These are phyloP conservation scores for Dryadomyces quercivorus DNA, from an alignment of 2,329 filamentous ascomycete genomes.

Conservation along the genomic window DNA sequence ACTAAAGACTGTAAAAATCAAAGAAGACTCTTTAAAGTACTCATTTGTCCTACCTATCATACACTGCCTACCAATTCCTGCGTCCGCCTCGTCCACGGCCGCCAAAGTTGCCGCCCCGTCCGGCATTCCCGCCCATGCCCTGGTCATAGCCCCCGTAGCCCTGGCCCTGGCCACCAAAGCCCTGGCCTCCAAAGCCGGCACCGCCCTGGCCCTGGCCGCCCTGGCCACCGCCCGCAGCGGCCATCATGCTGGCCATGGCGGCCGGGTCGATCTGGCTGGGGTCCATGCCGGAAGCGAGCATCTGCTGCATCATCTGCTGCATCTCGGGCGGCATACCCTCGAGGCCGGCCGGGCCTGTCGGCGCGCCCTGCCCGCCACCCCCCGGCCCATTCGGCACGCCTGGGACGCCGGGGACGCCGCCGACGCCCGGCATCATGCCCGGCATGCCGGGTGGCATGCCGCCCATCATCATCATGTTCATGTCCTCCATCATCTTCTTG, in stretches of 20 bases:
- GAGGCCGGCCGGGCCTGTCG: slow-evolving; percentile 19
- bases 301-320: slow-evolving; percentile 59
- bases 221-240: slow-evolving; percentile 28
- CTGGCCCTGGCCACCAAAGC: slow-evolving; percentile 22
- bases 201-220: slow-evolving; percentile 39
- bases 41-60: too few species aligned
- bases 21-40: too few species aligned
- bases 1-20: too few species aligned
- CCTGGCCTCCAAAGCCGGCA: slow-evolving; percentile 26
- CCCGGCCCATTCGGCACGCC: background rate
- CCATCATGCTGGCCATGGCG: slow-evolving; percentile 47
- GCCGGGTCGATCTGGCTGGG: slow-evolving; percentile 53
- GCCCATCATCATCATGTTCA: slow-evolving; percentile 57
- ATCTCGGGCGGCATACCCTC: slow-evolving; percentile 55
- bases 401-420: background rate
- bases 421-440: slow-evolving; percentile 14
- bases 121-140: slow-evolving; percentile 23
- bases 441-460: slow-evolving; percentile 28
- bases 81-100: slow-evolving; percentile 20
- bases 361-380: background rate
- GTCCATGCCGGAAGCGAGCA: slow-evolving; percentile 54
- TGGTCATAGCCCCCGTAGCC: slow-evolving; percentile 28
- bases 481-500: slow-evolving; percentile 70
- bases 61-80: slow-evolving; percentile 11
- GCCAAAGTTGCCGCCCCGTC: slow-evolving; percentile 16